These are phyloP conservation scores for Fusarium pseudonygamai DNA, from an alignment of 2,329 filamentous ascomycete species.

Conservation along the genomic window DNA sequence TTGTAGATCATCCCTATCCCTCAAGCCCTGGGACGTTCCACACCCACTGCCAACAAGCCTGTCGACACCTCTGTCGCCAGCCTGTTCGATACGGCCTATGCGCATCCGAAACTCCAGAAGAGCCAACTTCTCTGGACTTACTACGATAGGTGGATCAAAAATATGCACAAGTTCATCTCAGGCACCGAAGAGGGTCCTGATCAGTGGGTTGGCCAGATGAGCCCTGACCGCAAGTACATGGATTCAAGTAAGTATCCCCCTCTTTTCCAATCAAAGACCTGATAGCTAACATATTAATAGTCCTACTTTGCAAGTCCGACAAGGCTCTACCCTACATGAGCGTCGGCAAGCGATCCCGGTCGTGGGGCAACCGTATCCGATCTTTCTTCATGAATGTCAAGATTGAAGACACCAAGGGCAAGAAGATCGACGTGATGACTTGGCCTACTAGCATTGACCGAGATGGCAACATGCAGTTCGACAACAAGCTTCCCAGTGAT, in stretches of 20 bases:
- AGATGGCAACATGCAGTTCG: constrained; percentile 51
- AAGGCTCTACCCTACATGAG: constrained; percentile 56
- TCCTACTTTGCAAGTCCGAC: constrained; percentile 57
- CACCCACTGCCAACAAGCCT: constrained; percentile 51
- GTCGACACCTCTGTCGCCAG: constrained; percentile 58
- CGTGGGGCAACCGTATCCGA: constrained; percentile 49
- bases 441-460: constrained; percentile 54
- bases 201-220: constrained; percentile 59
- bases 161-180: constrained; percentile 54
- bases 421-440: constrained; percentile 54
- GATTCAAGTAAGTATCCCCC: constrained; percentile 44
- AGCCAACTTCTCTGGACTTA: constrained; percentile 55
- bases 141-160: constrained; percentile 58
- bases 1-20: constrained; percentile 43
- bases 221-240: constrained; percentile 48
- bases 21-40: constrained; percentile 1
- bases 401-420: constrained; percentile 50
- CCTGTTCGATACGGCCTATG: constrained; percentile 62
- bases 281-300: constrained; percentile 34
- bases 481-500: constrained; percentile 42
- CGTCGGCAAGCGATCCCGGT: constrained; percentile 47
- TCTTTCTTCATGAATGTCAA: constrained; percentile 52
- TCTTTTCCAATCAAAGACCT: background rate
- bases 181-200: constrained; percentile 58
- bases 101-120: constrained; percentile 57